Base-by-base conservation (phyloP, 768 basidiomycete species). In the Termitomyces sp. region DNA sequence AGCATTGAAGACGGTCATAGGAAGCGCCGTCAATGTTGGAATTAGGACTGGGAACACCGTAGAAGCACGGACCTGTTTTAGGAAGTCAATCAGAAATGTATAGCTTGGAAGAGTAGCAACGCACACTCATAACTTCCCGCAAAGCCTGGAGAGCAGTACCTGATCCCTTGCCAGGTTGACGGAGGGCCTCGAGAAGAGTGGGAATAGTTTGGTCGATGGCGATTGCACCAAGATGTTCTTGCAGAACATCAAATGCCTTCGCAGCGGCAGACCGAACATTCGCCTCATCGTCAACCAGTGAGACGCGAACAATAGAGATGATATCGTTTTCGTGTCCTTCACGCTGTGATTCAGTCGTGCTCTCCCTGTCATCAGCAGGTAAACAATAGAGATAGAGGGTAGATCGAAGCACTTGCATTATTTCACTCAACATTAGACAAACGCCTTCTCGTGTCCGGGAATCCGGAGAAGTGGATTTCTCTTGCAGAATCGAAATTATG, bases 131-230 rank as follows among this genome's bases (percentile, higher is more conserved):
- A 63, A 98, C 93, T 76, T 98, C 96, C 56, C 81, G 86, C 40
- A 98, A 75, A 0, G 97, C 97, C 66, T 94, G 87, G 36, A 98
- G 77, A 12, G 97, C 96, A 16, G 96, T 98, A 10, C 93, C 94
- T n/a, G 96, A 96, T 20, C 89, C 85, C 65, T 88, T 89, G 5
- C 95, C 95, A 14, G 94, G 93, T 70, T 94, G 90, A 18, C 92
- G 87, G 36, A 98, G 86, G 1, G 96, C 96, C 65, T 94, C 94
- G 54, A 99, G 70, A 0, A 98, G 72, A 0, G 96, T 98, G 0
- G 97, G 96, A 58, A 98, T 98, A 0, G 94, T 98, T 73, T 95
- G 85, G 66, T 98, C 96, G 61, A 98, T 95, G 6, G 95, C 94
- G 67, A 88, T 91, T 32, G 85, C 80, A 7, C 96, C 97, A 42